A percentile compares a stretch with the other conserved stretches of the same genome.
These are phyloP conservation scores for Agastache rugosa DNA, from an alignment of 257 asterid genomes.

Conservation along the genomic window DNA sequence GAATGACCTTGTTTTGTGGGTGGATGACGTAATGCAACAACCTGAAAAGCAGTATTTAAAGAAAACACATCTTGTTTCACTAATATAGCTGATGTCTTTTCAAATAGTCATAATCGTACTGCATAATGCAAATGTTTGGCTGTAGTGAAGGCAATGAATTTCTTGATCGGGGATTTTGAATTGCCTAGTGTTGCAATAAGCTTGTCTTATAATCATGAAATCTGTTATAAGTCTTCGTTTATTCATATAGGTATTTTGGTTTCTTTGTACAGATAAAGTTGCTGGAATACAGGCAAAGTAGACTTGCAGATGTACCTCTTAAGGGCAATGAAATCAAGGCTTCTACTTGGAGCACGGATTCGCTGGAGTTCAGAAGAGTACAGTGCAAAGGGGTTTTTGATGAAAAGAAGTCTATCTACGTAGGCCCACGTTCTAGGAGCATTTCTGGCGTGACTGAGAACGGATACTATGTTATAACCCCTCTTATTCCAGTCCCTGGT, in stretches of 20 bases:
- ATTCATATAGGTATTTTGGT: conserved; percentile 6
- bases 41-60: not conserved
- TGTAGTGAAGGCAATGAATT: conserved; percentile 12
- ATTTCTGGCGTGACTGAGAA: conserved; percentile 97
- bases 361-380: conserved; percentile 82
- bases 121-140: not conserved
- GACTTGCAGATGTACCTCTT: conserved; percentile 70
- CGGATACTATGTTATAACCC: conserved; percentile 87
- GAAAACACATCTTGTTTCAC: not conserved
- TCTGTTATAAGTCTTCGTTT: conserved; percentile 2
- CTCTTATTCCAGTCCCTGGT: conserved; percentile 67
- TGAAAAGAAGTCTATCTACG: conserved; percentile 72
- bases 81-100: not conserved
- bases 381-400: conserved; percentile 79
- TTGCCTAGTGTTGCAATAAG: conserved; percentile 26
- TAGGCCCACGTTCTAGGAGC: conserved; percentile 97
- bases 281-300: conserved; percentile 75
- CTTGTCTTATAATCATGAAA: not conserved
- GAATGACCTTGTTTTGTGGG: not conserved
- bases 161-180: conserved; percentile 2
- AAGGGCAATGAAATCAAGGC: conserved; percentile 54
- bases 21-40: not conserved
- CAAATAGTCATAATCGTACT: not conserved
- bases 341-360: conserved; percentile 49
- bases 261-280: conserved; percentile 60